Evolutionary conservation across 2,329 filamentous ascomycete genomes (phyloP).

Genomic region (Sarocladium strictum): DNA sequence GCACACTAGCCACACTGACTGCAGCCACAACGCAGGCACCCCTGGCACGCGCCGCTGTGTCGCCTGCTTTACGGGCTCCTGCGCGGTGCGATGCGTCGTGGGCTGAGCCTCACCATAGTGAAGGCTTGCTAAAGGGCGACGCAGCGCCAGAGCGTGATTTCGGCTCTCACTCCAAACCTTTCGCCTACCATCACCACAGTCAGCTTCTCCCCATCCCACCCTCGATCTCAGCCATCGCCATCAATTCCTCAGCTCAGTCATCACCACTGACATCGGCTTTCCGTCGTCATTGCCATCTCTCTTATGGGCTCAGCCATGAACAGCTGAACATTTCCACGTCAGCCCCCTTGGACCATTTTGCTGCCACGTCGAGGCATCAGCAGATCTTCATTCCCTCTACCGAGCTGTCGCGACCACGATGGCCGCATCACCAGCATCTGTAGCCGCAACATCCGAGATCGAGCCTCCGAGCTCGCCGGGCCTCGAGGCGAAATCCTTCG

Average conservation of each 20-base stretch:
- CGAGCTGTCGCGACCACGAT: slow-evolving; percentile 5
- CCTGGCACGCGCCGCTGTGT: neutral
- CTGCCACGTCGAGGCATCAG: neutral
- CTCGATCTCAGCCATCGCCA: neutral
- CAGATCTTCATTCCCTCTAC: neutral
- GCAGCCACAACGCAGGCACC: slow-evolving; percentile 15
- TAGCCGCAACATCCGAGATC: slow-evolving; percentile 7
- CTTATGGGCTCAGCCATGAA: neutral
- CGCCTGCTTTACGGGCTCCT: slow-evolving; percentile 8
- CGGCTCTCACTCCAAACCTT: slow-evolving; percentile 4
- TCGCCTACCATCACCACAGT: neutral
- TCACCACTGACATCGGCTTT: neutral
- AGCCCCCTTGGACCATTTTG: neutral
- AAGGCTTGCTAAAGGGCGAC: slow-evolving; percentile 3
- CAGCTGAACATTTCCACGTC: neutral
- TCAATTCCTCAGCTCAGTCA: neutral
- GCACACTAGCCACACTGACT: slow-evolving; percentile 10
- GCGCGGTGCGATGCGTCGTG: slow-evolving; percentile 4
- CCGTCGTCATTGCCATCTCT: neutral
- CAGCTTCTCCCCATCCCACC: neutral
- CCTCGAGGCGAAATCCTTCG: slow-evolving; percentile 28
- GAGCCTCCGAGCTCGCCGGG: slow-evolving; percentile 10
- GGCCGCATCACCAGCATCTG: slow-evolving; percentile 11
- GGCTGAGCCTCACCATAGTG: slow-evolving; percentile 6
- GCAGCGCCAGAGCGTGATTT: slow-evolving; percentile 4